A percentile compares a stretch with the other conserved stretches of the same genome.
These are phyloP conservation scores for Litchi chinensis DNA, from an alignment of 345 rosid species.

Conservation along the genomic window DNA sequence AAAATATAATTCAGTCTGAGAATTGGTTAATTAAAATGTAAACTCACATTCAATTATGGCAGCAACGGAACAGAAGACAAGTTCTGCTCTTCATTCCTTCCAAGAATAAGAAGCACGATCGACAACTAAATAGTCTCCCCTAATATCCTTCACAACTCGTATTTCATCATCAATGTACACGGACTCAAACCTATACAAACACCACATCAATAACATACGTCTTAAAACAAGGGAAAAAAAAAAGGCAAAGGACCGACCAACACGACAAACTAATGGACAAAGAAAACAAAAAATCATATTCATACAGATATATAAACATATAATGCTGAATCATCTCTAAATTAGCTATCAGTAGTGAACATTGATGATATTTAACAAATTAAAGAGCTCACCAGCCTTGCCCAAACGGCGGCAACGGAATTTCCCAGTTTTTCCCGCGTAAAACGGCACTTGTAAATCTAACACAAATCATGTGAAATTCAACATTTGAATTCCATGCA, in stretches of 20 bases:
- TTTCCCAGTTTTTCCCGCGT: conserved; percentile 71
- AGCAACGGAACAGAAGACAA: background rate
- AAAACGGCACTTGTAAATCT: conserved; percentile 84
- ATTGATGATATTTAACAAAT: background rate
- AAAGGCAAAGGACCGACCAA: background rate
- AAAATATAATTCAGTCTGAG: background rate
- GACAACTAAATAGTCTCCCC: conserved; percentile 73
- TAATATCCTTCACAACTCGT: conserved; percentile 77
- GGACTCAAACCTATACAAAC: conserved; percentile 55
- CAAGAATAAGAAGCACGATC: conserved; percentile 64
- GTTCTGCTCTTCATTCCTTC: conserved; percentile 42
- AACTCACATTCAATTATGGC: conserved; percentile 23
- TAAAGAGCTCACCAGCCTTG: conserved; percentile 76
- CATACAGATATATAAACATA: background rate
- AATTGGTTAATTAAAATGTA: background rate
- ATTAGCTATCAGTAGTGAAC: background rate
- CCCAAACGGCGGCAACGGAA: conserved; percentile 90
- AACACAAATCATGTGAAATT: conserved; percentile 8
- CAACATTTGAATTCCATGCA: background rate
- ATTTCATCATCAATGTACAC: conserved; percentile 68
- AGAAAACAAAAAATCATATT: background rate
- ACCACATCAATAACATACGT: background rate
- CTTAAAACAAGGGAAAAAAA: background rate
- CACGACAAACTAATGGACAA: background rate
- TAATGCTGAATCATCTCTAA: background rate